phyloP scores from a whole-genome alignment of 257 asterid genomes.

The Plantago elongata region DNA sequence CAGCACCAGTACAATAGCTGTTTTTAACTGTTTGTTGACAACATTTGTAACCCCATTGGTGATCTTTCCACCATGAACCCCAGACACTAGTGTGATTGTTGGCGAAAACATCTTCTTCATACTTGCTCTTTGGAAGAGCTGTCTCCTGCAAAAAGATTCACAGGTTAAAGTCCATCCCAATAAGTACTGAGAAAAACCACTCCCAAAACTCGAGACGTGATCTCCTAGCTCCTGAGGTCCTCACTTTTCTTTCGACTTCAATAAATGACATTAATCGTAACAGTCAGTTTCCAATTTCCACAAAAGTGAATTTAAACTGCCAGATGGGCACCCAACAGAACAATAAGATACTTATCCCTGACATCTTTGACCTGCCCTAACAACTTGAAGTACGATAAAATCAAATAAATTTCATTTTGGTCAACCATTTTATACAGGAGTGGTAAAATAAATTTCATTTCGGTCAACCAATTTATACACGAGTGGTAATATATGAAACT shows the following conservation, averaged over 20 bases:
- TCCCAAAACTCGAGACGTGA: too few relatives aligned
- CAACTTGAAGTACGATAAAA: too few relatives aligned
- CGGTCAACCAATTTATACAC: too few relatives aligned
- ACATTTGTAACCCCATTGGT: conserved; percentile 94
- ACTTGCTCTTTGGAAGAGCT: conserved; percentile 79
- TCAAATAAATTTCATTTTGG: too few relatives aligned
- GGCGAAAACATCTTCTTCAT: conserved; percentile 71
- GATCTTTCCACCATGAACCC: conserved; percentile 99
- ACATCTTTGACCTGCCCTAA: too few relatives aligned
- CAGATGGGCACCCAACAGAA: too few relatives aligned
- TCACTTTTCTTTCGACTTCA: too few relatives aligned
- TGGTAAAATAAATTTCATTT: not conserved
- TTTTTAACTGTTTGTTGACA: conserved; percentile 81
- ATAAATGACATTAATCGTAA: not conserved
- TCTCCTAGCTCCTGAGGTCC: too few relatives aligned
- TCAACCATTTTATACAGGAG: too few relatives aligned
- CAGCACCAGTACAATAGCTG: conserved; percentile 88
- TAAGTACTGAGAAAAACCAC: too few relatives aligned
- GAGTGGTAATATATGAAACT: not conserved
- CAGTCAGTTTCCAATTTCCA: not conserved
- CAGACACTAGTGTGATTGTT: conserved; percentile 83
- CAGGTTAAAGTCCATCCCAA: conserved; percentile 14
- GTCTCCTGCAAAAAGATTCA: conserved; percentile 49
- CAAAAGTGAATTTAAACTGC: too few relatives aligned
- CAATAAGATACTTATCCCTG: too few relatives aligned